Evolutionary conservation across 352 stramenopile species (phyloP).

Genomic region (Globisporangium paroecandrum): DNA sequence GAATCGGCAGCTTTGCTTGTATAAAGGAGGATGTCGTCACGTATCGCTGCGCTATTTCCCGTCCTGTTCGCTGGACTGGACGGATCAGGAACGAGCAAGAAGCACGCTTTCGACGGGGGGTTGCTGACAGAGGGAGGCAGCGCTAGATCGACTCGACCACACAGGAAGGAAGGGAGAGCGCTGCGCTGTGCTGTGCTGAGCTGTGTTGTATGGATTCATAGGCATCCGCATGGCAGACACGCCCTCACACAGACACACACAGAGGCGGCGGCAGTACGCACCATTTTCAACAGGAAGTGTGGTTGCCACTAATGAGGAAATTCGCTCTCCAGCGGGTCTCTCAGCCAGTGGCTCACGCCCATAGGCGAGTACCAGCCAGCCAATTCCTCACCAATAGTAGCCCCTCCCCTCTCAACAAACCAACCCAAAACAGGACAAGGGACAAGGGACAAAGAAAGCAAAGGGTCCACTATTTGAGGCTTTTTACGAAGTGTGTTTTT

Average conservation of each 20-base stretch:
- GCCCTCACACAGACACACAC: background rate
- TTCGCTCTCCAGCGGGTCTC: constrained; percentile 9
- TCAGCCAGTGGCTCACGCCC: constrained; percentile 9
- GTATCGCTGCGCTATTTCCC: background rate
- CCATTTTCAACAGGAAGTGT: constrained; percentile 26
- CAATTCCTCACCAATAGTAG: constrained; percentile 18
- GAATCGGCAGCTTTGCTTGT: background rate
- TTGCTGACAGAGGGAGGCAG: background rate
- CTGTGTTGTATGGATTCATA: background rate
- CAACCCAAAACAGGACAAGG: background rate
- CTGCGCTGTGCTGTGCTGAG: background rate
- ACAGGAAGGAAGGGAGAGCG: background rate
- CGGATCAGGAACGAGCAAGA: background rate
- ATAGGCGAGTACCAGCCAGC: constrained; percentile 16
- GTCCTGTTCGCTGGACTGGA: background rate
- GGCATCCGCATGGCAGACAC: background rate
- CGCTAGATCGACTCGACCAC: background rate
- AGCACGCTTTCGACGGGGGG: background rate
- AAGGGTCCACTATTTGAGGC: background rate
- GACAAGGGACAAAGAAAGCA: background rate
- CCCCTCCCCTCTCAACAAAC: background rate
- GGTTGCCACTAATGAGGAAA: constrained; percentile 26
- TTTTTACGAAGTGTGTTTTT: constrained; percentile 3
- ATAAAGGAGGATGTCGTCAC: background rate
- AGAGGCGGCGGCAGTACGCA: constrained; percentile 9